Base-by-base conservation (phyloP, 2,329 filamentous ascomycete genomes). In the Thyridium curvatum region DNA sequence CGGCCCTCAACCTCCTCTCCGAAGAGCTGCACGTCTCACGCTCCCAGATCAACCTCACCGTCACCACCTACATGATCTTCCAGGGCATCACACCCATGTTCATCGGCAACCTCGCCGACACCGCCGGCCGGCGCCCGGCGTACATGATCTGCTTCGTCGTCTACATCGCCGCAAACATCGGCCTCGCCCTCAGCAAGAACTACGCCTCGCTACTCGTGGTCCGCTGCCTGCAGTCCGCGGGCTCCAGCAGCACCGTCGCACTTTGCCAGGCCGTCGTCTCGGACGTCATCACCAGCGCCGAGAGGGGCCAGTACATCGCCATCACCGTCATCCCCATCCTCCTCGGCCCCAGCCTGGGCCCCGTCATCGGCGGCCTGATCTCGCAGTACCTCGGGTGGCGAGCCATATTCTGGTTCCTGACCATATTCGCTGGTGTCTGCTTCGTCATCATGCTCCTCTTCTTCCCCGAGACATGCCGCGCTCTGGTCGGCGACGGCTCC, bases 391-490 rank as follows among this genome's bases (percentile, higher is more conserved):
- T 79, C 1, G 74, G 74, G 1, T 83, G 79, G 78, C 61, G 70
- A 26, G 62, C 66, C 26, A 74, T 81, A 18, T 83, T 83, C 48
- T 82, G 77, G 76, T 78, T 80, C 39, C 55, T 82, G 12, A 59
- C 67, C 10, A 78, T 82, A 8, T 46, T 64, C 1, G 47, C 55
- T 0, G 56, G 54, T 0, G 60, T 66, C 1, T 59, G 69, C 17
- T 47, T 73, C 4, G 37, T 70, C 0, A 44, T 71, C 0, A 51
- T 76, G 7, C 32, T 66, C 2, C 18, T 71, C 0, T 68, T 79
- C 31, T 61, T 81, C 16, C 79, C 78, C 0, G 71, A 77, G 42
- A 77, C 72, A 0, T 68, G 68, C 41, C 55, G 64, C 14, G 54
- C 53, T 14, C 56, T 72, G 15, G 76, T 79, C 0, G 75, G 66